phyloP scores from a whole-genome alignment of 805 yeast genomes.

The Wickerhamomyces kurtzmanii region DNA sequence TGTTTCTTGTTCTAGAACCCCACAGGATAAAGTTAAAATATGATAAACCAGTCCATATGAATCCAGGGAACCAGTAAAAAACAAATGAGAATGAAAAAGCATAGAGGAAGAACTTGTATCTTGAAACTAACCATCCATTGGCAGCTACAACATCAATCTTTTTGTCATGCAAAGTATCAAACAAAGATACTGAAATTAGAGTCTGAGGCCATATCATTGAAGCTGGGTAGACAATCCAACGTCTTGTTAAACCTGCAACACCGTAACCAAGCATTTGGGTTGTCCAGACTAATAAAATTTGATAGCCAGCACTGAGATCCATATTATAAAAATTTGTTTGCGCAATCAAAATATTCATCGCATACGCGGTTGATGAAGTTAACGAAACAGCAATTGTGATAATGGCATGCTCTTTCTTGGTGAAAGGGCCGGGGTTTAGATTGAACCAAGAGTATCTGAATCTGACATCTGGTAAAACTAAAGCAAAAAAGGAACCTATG shows the following conservation, averaged over 20 bases:
- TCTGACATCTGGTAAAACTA: slow-evolving; percentile 18
- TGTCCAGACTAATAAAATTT: slow-evolving; percentile 38
- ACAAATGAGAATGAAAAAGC: slow-evolving; percentile 29
- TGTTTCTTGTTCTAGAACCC: slow-evolving; percentile 40
- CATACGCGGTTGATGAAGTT: slow-evolving; percentile 39
- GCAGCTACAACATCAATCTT: slow-evolving; percentile 31
- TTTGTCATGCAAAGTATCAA: slow-evolving; percentile 33
- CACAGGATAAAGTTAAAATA: slow-evolving; percentile 53
- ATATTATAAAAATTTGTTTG: slow-evolving; percentile 36
- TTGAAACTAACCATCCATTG: slow-evolving; percentile 51
- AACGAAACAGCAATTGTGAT: slow-evolving; percentile 44
- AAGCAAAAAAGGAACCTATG: slow-evolving; percentile 33
- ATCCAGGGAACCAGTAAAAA: slow-evolving; percentile 57
- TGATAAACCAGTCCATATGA: slow-evolving; percentile 46
- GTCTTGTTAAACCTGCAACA: slow-evolving; percentile 52
- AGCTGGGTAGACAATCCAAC: slow-evolving; percentile 52
- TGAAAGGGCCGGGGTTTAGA: slow-evolving; percentile 55
- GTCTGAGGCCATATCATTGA: slow-evolving; percentile 66
- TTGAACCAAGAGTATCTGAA: slow-evolving; percentile 16
- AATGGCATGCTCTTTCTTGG: slow-evolving; percentile 52
- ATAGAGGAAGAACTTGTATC: slow-evolving; percentile 36
- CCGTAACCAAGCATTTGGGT: slow-evolving; percentile 62
- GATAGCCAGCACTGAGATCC: slow-evolving; percentile 43
- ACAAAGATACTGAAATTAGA: slow-evolving; percentile 49
- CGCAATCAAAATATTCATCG: slow-evolving; percentile 46